These are phyloP conservation scores for Lentithecium fluviatile DNA, from an alignment of 495 filamentous ascomycete species.

Conservation along the genomic window DNA sequence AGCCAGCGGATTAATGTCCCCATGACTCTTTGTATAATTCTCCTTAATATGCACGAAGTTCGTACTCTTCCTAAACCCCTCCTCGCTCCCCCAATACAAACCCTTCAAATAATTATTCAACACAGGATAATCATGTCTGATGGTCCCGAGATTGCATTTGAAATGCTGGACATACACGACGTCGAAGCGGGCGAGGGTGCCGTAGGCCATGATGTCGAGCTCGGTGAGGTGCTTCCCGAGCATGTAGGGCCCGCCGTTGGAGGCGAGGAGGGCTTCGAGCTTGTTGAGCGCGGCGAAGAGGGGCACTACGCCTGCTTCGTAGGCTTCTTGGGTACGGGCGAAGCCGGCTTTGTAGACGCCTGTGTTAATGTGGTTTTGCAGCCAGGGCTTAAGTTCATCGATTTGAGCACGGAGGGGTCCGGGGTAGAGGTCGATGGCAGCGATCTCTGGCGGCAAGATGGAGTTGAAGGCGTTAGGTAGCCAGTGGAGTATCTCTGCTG, in stretches of 20 bases:
- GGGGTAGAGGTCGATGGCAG: conserved; percentile 50
- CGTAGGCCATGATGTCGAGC: conserved; percentile 52
- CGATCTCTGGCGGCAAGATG: conserved; percentile 39
- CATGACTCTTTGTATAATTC: conserved; percentile 57
- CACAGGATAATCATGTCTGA: conserved; percentile 54
- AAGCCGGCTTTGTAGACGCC: conserved; percentile 60
- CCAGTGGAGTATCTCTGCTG: conserved; percentile 53
- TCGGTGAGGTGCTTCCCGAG: conserved; percentile 52
- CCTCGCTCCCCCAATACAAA: conserved; percentile 54
- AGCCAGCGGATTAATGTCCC: conserved; percentile 42
- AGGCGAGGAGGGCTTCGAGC: conserved; percentile 49
- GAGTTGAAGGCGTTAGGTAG: conserved; percentile 52
- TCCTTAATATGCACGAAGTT: conserved; percentile 57
- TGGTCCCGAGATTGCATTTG: conserved; percentile 56
- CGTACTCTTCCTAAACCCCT: conserved; percentile 42
- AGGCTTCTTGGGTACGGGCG: conserved; percentile 49
- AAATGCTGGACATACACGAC: conserved; percentile 57
- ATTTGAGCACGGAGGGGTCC: conserved; percentile 45
- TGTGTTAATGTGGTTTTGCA: conserved; percentile 49
- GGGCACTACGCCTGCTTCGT: conserved; percentile 47
- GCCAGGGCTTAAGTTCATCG: conserved; percentile 48
- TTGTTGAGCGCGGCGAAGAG: conserved; percentile 56
- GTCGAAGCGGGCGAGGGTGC: conserved; percentile 54
- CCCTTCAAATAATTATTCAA: conserved; percentile 54
- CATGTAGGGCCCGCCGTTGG: conserved; percentile 50